Conservation (phyloP, 805 yeast genomes). For the Teunomyces aglyptinius region DNA sequence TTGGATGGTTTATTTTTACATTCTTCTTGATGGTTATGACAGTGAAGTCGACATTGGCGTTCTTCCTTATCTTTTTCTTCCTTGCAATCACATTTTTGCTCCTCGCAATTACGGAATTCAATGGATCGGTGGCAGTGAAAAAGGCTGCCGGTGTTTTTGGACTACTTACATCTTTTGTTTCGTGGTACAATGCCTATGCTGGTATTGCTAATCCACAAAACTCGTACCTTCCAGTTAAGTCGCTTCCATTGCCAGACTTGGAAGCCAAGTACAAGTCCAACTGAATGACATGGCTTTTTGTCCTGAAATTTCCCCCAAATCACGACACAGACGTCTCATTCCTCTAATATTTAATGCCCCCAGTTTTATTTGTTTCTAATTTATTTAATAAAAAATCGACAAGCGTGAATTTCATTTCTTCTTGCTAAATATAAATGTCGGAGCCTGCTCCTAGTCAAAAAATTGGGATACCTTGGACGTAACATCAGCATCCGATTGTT, state of each 20-base stretch:
- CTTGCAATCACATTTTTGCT: slow-evolving; percentile 41
- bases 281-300: neutral
- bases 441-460: slow-evolving; percentile 11
- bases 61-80: slow-evolving; percentile 40
- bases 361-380: neutral
- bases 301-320: neutral
- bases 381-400: slow-evolving; percentile 4
- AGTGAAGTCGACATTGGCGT: slow-evolving; percentile 43
- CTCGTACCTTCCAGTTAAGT: slow-evolving; percentile 52
- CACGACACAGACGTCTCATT: neutral
- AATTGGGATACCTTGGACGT: slow-evolving; percentile 20
- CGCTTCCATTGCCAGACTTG: slow-evolving; percentile 50
- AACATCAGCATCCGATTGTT: slow-evolving; percentile 23
- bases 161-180: slow-evolving; percentile 38
- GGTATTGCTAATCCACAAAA: slow-evolving; percentile 59
- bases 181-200: slow-evolving; percentile 48
- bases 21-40: slow-evolving; percentile 42
- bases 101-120: slow-evolving; percentile 38
- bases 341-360: slow-evolving; percentile 1
- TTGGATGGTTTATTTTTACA: slow-evolving; percentile 46
- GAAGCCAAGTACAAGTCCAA: slow-evolving; percentile 1
- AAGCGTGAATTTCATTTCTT: neutral
- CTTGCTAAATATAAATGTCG: neutral
- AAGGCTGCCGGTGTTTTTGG: slow-evolving; percentile 46
- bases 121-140: slow-evolving; percentile 21